A percentile compares a stretch with the other conserved stretches of the same genome.
Evolutionary conservation across 2,329 filamentous ascomycete genomes (phyloP).

Genomic region (Xylaria sp.): DNA sequence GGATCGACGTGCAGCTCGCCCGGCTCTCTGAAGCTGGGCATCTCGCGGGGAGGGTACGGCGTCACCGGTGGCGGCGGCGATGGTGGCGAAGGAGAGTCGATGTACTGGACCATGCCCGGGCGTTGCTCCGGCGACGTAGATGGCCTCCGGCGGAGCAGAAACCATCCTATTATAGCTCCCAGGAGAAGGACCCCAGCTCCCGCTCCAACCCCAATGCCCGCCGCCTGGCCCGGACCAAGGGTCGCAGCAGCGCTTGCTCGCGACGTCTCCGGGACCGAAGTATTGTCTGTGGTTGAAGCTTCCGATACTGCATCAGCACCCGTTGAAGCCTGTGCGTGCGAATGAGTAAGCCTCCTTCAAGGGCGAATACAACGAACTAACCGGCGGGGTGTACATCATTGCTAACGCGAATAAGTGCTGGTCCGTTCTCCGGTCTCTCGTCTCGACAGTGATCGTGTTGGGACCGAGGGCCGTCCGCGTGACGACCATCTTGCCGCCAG

Average conservation of each 20-base stretch:
- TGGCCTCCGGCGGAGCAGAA: neutral
- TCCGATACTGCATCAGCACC: neutral
- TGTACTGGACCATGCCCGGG: neutral
- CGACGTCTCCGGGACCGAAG: neutral
- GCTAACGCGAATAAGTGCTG: slow-evolving; percentile 25
- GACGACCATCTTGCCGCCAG: slow-evolving; percentile 1
- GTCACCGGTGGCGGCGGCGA: neutral
- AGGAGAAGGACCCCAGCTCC: slow-evolving; percentile 17
- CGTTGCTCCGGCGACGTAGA: neutral
- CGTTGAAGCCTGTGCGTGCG: neutral
- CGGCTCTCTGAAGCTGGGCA: neutral
- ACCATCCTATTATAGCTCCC: neutral
- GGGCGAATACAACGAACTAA: slow-evolving; percentile 3
- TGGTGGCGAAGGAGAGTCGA: neutral
- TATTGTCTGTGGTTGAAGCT: neutral
- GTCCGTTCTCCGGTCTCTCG: neutral
- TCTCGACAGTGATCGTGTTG: slow-evolving; percentile 2
- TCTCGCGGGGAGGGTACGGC: neutral
- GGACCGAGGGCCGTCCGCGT: slow-evolving; percentile 16
- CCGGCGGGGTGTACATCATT: slow-evolving; percentile 26
- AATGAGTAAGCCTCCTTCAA: neutral
- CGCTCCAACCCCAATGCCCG: slow-evolving; percentile 5
- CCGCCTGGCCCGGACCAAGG: slow-evolving; percentile 4
- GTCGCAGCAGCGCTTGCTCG: neutral
- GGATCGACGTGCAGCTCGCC: neutral